phyloP scores from a whole-genome alignment of 345 rosid genomes.

The Pseudoturritis turrita region DNA sequence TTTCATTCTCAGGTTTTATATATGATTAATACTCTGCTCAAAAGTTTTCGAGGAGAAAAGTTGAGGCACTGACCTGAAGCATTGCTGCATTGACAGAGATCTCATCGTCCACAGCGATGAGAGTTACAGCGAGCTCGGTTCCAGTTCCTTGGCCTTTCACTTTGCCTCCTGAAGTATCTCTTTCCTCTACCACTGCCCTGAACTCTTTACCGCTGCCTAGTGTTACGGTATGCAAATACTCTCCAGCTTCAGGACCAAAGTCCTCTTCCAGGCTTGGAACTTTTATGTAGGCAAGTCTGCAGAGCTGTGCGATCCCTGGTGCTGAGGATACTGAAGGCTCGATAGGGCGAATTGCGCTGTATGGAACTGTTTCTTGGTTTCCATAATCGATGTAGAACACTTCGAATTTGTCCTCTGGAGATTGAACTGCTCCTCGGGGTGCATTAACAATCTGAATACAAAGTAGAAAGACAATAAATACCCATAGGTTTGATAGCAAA shows the following conservation, averaged over 20 bases:
- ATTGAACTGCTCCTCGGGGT: conserved; percentile 70
- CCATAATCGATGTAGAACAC: conserved; percentile 97
- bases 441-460: conserved; percentile 70
- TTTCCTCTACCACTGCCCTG: conserved; percentile 73
- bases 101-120: conserved; percentile 70
- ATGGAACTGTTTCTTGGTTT: conserved; percentile 82
- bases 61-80: conserved; percentile 57
- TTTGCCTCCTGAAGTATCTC: conserved; percentile 86
- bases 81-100: conserved; percentile 77
- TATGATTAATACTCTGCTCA: background rate
- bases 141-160: conserved; percentile 96
- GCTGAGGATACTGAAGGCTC: conserved; percentile 69
- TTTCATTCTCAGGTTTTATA: conserved; percentile 4
- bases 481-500: background rate
- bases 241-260: conserved; percentile 83
- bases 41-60: background rate
- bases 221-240: conserved; percentile 59
- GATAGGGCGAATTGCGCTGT: conserved; percentile 64
- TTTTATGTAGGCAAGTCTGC: conserved; percentile 88
- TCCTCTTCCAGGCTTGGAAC: conserved; percentile 83
- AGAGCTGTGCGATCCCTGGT: conserved; percentile 89
- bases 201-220: conserved; percentile 65
- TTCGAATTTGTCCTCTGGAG: conserved; percentile 72
- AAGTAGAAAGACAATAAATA: conserved; percentile 3
- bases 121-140: conserved; percentile 58